These are phyloP conservation scores for Cnidoscolus chayamansa DNA, from an alignment of 441 rosid species.

Conservation along the genomic window DNA sequence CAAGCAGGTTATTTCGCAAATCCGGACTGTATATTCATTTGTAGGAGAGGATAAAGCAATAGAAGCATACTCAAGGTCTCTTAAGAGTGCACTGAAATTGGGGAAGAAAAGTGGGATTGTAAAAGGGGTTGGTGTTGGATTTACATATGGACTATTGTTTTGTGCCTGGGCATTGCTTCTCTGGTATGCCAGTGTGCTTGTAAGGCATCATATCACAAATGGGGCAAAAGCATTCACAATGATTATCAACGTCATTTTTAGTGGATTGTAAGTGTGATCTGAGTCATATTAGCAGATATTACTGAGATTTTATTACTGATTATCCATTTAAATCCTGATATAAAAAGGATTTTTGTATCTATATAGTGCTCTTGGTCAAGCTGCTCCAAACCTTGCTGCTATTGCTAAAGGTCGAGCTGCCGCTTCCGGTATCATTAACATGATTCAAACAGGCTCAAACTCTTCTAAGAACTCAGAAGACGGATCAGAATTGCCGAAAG, in stretches of 20 bases:
- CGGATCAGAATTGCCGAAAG: conserved; percentile 38
- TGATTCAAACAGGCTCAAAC: conserved; percentile 41
- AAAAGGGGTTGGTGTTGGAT: conserved; percentile 75
- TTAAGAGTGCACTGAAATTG: conserved; percentile 49
- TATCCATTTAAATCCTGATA: conserved; percentile 14
- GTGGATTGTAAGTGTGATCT: conserved; percentile 67
- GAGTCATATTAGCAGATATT: neutral
- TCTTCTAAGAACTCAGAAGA: conserved; percentile 27
- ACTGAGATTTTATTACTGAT: conserved; percentile 7
- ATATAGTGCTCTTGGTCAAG: conserved; percentile 74
- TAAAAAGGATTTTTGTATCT: conserved; percentile 16
- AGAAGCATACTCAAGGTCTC: conserved; percentile 49
- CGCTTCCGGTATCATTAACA: conserved; percentile 56
- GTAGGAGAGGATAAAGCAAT: conserved; percentile 73
- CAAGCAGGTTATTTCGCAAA: conserved; percentile 62
- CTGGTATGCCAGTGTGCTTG: conserved; percentile 77
- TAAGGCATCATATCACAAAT: conserved; percentile 56
- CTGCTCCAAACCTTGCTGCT: conserved; percentile 72
- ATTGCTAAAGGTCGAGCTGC: conserved; percentile 74
- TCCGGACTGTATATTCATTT: conserved; percentile 70
- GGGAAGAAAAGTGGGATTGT: conserved; percentile 68
- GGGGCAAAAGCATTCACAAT: conserved; percentile 87
- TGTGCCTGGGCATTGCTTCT: conserved; percentile 75
- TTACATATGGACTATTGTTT: conserved; percentile 61
- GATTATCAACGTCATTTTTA: conserved; percentile 69